Conservation (phyloP, 257 asterid genomes). For the Solanum virginianum region DNA sequence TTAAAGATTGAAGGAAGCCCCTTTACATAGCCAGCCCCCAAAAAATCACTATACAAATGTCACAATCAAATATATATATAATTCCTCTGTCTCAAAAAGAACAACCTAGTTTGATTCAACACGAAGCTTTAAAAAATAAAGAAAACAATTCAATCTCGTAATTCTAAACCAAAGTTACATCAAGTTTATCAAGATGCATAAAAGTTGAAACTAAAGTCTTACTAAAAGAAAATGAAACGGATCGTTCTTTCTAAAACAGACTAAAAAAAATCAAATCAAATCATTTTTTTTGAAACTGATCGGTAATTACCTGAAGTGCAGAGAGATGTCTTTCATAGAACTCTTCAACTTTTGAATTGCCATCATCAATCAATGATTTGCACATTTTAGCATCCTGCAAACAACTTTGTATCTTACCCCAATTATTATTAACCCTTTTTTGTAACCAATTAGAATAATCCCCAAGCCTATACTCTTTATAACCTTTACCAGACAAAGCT, state of each 20-base stretch:
- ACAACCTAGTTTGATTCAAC: too few species aligned
- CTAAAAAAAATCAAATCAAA: too few species aligned
- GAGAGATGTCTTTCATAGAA: slow-evolving; percentile 44
- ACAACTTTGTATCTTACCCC: slow-evolving; percentile 62
- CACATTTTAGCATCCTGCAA: slow-evolving; percentile 58
- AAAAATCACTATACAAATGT: background rate
- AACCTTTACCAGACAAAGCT: slow-evolving; percentile 43
- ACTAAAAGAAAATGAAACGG: too few species aligned
- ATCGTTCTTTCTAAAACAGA: background rate
- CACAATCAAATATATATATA: too few species aligned
- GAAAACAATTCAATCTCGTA: too few species aligned
- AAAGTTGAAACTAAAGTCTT: too few species aligned
- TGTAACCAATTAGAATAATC: slow-evolving; percentile 80
- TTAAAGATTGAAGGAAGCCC: background rate
- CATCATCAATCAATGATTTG: slow-evolving; percentile 29
- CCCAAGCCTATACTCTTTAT: slow-evolving; percentile 74
- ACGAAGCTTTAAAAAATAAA: too few species aligned
- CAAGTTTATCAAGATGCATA: too few species aligned
- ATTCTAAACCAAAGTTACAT: too few species aligned
- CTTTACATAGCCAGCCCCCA: background rate
- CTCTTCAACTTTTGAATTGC: slow-evolving; percentile 8
- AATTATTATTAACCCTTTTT: slow-evolving; percentile 49
- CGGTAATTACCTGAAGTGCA: slow-evolving; percentile 52
- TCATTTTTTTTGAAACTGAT: too few species aligned
- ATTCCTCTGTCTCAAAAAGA: background rate